These are phyloP conservation scores for Zanthoxylum bungeanum DNA, from an alignment of 345 rosid species.

Conservation along the genomic window DNA sequence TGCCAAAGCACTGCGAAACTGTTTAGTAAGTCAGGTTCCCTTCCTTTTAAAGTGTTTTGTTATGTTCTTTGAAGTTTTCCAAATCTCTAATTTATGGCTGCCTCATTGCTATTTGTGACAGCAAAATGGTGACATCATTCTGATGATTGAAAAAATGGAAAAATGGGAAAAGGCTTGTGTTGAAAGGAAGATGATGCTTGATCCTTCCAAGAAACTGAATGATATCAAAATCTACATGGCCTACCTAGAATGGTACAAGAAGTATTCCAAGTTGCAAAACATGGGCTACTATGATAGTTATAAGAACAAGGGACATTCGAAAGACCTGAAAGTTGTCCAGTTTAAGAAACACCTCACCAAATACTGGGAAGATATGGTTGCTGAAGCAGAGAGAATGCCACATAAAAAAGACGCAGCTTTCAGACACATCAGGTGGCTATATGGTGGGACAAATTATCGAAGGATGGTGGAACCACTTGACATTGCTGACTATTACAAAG, in stretches of 20 bases:
- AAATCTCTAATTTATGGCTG: not conserved
- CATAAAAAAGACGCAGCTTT: slow-evolving; percentile 32
- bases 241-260: slow-evolving; percentile 59
- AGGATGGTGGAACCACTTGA: slow-evolving; percentile 77
- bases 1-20: not conserved
- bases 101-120: slow-evolving; percentile 14
- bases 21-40: not conserved
- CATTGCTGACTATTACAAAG: slow-evolving; percentile 58
- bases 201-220: slow-evolving; percentile 33
- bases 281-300: slow-evolving; percentile 59
- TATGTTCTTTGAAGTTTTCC: not conserved
- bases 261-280: slow-evolving; percentile 15
- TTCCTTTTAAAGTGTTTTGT: not conserved
- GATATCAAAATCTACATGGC: slow-evolving; percentile 38
- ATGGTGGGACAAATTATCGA: slow-evolving; percentile 46
- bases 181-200: slow-evolving; percentile 20
- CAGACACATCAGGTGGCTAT: slow-evolving; percentile 33
- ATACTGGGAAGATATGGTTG: slow-evolving; percentile 51
- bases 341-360: slow-evolving; percentile 23
- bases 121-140: not conserved
- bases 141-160: slow-evolving; percentile 23
- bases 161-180: slow-evolving; percentile 14
- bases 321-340: not conserved
- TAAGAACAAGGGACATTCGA: slow-evolving; percentile 5
- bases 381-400: slow-evolving; percentile 48